phyloP scores from a whole-genome alignment of 352 stramenopile genomes.

The Globisporangium cederbergense region DNA sequence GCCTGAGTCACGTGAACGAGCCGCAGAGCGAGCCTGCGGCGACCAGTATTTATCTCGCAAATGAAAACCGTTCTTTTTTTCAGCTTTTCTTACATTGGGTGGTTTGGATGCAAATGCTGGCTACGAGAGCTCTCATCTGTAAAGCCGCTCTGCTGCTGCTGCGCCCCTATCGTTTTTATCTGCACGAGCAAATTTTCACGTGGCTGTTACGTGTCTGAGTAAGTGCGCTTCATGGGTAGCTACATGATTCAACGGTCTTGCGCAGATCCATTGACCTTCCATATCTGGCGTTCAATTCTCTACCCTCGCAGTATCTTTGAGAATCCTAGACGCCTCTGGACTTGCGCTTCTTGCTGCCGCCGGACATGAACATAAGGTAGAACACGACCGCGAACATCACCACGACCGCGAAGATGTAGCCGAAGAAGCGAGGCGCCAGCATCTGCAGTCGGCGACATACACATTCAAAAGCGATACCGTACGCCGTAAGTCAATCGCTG shows the following conservation, averaged over 20 bases:
- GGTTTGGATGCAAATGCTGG: too few relatives aligned
- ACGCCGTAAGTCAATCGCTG: not conserved
- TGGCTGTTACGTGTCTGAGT: not conserved
- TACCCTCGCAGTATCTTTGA: not conserved
- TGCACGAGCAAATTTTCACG: not conserved
- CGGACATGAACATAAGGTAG: constrained; percentile 52
- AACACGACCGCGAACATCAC: constrained; percentile 50
- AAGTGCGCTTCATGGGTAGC: too few relatives aligned
- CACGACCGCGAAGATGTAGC: constrained; percentile 51
- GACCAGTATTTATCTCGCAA: constrained; percentile 14
- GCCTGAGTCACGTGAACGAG: not conserved
- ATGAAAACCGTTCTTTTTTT: constrained; percentile 1
- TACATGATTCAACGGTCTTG: too few relatives aligned
- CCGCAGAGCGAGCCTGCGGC: not conserved
- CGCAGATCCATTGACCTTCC: too few relatives aligned
- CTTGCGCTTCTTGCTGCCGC: constrained; percentile 22
- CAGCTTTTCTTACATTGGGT: too few relatives aligned
- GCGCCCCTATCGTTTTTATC: not conserved
- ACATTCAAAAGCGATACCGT: not conserved
- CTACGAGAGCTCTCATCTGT: not conserved
- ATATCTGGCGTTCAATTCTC: not conserved
- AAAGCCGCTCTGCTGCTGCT: not conserved
- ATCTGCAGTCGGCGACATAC: constrained; percentile 28
- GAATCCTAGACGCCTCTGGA: constrained; percentile 8
- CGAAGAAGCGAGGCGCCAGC: constrained; percentile 54